Base-by-base conservation (phyloP, 2,329 filamentous ascomycete genomes). In the Penicillium sp. region DNA sequence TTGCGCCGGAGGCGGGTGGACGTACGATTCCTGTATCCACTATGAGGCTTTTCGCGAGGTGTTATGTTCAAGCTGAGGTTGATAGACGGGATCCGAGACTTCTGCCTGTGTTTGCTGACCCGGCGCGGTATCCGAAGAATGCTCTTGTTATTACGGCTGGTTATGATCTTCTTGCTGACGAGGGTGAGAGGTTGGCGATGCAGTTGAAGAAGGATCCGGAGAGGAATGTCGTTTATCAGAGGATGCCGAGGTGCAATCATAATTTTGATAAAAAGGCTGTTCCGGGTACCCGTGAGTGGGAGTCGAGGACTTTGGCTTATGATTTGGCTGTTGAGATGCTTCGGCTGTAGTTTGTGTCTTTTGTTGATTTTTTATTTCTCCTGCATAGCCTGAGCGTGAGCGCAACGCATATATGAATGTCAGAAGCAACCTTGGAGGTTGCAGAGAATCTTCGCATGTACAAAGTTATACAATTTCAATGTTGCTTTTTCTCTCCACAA, bases 251-350 rank as follows among this genome's bases (percentile, higher is more conserved):
- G 13, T 52, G 50, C 6, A 52, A 52, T 52, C 50, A 52, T 44
- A 19, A 13, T 1, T 52, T 27, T 19, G 50, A 52, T 31, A 52
- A 52, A 26, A 52, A 52, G n/a, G 39, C 39, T 16, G 11, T 21
- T 4, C 6, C 14, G 3, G 50, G 50, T 8, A 33, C 50, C 9
- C 37, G 13, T 14, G 37, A 52, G 27, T 52, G 50, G 50, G 50
- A 44, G 27, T 8, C 11, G 37, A 52, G 35, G 16, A 44, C 14
- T 45, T 10, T 23, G 39, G 50, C 50, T 43, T 52, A 52, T 44
- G 50, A 52, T 44, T 52, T 52, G 39, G 50, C 50, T 52, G 50
- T 45, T 31, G 50, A 52, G 37, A 52, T 52, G 50, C 50, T 52
- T 33, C 47, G 14, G 6, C 19, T 45, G 26, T 52, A 43, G 39